These are phyloP conservation scores for Sporothrix sp. DNA, from an alignment of 2,329 filamentous ascomycete species.

Conservation along the genomic window DNA sequence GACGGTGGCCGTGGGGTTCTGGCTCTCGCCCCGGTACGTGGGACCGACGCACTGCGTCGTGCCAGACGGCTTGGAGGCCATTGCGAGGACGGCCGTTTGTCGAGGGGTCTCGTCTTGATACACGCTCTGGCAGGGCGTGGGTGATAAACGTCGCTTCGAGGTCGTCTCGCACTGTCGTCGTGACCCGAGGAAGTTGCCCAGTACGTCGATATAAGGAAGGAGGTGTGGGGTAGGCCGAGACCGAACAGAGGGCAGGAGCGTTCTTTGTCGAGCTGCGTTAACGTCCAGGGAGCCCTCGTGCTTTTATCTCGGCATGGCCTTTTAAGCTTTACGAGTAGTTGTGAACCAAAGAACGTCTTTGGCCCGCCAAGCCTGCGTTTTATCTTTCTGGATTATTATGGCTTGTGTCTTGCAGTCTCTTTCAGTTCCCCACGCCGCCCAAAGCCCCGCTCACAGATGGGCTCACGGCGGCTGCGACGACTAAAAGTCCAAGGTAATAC, in stretches of 20 bases:
- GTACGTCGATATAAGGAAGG: too few relatives aligned
- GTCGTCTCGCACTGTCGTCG: too few relatives aligned
- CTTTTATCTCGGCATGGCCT: conserved; percentile 12
- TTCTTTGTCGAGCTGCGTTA: not conserved
- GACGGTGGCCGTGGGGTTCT: conserved; percentile 81
- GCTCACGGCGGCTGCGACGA: not conserved
- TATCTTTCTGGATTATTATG: not conserved
- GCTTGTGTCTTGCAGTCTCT: not conserved
- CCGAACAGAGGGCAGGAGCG: not conserved
- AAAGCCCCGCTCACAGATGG: not conserved
- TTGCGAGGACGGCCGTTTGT: conserved; percentile 24
- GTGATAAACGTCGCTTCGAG: too few relatives aligned
- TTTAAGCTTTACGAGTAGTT: conserved; percentile 1
- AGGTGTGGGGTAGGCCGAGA: too few relatives aligned
- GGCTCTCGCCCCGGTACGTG: conserved; percentile 61
- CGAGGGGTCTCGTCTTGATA: too few relatives aligned
- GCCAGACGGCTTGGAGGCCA: conserved; percentile 27
- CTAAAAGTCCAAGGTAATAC: conserved; percentile 2
- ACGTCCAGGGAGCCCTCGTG: not conserved
- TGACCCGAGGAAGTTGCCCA: too few relatives aligned
- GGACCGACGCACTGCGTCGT: conserved; percentile 66
- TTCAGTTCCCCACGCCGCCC: conserved; percentile 8
- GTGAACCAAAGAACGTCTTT: not conserved
- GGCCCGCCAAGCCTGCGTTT: conserved; percentile 3
- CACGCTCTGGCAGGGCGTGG: too few relatives aligned